Conservation (phyloP, 2,329 filamentous ascomycete species). For the Teratosphaeria gauchensis region DNA sequence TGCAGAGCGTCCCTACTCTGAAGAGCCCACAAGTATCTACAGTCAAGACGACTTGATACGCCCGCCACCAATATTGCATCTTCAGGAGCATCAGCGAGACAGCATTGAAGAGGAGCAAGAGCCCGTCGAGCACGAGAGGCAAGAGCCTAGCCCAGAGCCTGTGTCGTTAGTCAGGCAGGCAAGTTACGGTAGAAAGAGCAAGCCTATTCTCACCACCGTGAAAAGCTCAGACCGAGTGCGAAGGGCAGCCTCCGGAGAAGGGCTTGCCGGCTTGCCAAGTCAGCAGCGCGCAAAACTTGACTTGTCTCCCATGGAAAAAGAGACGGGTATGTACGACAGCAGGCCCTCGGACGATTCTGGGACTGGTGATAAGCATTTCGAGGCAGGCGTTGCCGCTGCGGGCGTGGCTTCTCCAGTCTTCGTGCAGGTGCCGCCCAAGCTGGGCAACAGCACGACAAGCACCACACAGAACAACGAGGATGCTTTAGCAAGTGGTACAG, state of each 20-base stretch:
- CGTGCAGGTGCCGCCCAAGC: not conserved
- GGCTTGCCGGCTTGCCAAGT: conserved; percentile 9
- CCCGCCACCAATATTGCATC: not conserved
- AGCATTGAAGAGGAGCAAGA: not conserved
- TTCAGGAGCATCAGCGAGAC: not conserved
- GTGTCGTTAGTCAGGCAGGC: conserved; percentile 35
- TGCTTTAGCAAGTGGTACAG: conserved; percentile 15
- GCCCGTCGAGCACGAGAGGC: not conserved
- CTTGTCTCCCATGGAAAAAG: not conserved
- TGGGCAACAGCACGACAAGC: conserved; percentile 6
- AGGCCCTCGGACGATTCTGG: conserved; percentile 1
- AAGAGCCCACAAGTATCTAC: not conserved
- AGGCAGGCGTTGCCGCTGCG: conserved; percentile 5
- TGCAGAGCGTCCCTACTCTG: conserved; percentile 2
- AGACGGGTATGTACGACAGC: not conserved
- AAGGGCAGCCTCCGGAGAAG: conserved; percentile 7
- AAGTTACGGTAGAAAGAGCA: conserved; percentile 38
- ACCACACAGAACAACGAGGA: conserved; percentile 1
- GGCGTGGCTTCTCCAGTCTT: not conserved
- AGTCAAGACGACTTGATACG: not conserved
- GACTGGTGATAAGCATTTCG: conserved; percentile 4
- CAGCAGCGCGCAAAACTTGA: conserved; percentile 8
- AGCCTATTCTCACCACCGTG: conserved; percentile 39
- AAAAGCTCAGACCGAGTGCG: conserved; percentile 30
- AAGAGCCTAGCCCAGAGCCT: conserved; percentile 10